These are phyloP conservation scores for Pseudocercospora fijiensis DNA, from an alignment of 2,329 filamentous ascomycete species.

Conservation along the genomic window DNA sequence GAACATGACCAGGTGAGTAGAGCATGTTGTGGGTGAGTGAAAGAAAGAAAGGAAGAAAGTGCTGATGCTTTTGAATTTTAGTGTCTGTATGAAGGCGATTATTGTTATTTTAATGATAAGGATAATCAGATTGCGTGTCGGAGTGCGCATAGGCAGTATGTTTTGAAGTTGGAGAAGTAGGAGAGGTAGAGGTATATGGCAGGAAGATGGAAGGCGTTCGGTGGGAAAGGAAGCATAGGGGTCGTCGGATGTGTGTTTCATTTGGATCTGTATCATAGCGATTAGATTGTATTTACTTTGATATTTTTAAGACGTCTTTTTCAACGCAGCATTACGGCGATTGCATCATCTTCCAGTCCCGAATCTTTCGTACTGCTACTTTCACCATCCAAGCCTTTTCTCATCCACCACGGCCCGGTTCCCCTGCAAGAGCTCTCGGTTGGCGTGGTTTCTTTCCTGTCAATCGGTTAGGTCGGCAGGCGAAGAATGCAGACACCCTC, in stretches of 20 bases:
- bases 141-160: neutral
- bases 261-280: neutral
- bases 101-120: neutral
- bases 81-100: slow-evolving; percentile 2
- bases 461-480: slow-evolving; percentile 1
- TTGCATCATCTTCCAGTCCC: neutral
- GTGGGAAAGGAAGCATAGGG: neutral
- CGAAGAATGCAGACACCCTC: slow-evolving; percentile 2
- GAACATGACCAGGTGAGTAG: neutral
- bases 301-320: neutral
- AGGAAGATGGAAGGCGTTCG: neutral
- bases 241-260: neutral
- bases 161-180: neutral
- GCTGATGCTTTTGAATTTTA: neutral
- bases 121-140: neutral
- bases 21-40: neutral
- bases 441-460: neutral
- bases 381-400: neutral
- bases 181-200: neutral
- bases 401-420: neutral
- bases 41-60: neutral
- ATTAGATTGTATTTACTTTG: neutral
- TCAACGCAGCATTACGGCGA: no score
- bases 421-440: neutral
- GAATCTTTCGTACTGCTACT: neutral